Evolutionary conservation across 1,284 basidiomycete genomes (phyloP), one percentile per base, ranked within the genome.

Genomic region (Papiliotrema nemorosa): DNA sequence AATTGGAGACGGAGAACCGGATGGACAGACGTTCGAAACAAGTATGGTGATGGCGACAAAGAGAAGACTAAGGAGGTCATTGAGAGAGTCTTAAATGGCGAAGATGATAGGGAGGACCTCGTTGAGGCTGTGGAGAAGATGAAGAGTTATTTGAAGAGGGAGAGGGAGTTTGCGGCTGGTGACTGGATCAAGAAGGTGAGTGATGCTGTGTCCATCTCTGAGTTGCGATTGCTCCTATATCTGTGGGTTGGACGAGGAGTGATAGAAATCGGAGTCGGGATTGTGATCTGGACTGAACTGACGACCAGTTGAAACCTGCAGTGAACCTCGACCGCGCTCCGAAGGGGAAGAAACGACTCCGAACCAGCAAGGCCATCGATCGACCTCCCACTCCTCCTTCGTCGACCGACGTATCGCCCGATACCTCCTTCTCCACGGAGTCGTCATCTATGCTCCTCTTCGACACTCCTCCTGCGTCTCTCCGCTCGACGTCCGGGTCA

Each of bases 1-100:
- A 70, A 70, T 47, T 67, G 62, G 58, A 56, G 67, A 2, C 55
- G 66, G 6, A 50, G 67, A 16, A 45, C 58, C 7, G 63, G 63
- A 10, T 70, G 66, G 66, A 58, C 59, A 2, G 55, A 58, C 18
- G 56, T 68, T 22, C 55, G 61, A 47, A 54, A 64, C 16, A 52
- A 48, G 4, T 66, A 50, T 18, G 49, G 47, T 16, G 35, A 31
- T 12, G 55, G 59, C 1, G 47, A 59, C 42, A 44, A 52, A 24
- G 46, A 53, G 3, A 41, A 44, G 29, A 64, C 65, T 60, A 39
- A 35, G 24, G 27, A n/a, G 5, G 40, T 70, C 35, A 56, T 70
- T 12, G 54, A 55, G 22, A 31, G 14, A 14, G 29, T 31, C 14
- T 7, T 7, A 31, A 24, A 12, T n/a, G 59, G 64, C 1, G 24